Conservation (phyloP, 2,329 filamentous ascomycete species). For the Verticillium alfalfae region DNA sequence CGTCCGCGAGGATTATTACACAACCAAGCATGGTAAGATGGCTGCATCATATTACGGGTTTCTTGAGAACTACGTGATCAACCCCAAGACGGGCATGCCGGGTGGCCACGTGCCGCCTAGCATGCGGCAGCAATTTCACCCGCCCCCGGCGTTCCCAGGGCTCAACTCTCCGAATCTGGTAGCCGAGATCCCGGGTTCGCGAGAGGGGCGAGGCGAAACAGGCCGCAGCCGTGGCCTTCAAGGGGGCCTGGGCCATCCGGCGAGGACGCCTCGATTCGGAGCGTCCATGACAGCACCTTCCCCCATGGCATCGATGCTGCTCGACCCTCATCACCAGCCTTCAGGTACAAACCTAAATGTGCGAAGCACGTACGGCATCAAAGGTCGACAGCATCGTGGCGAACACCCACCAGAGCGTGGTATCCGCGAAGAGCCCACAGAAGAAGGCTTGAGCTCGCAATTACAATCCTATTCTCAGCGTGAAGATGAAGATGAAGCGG, state of each 20-base stretch:
- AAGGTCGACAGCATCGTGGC: constrained; percentile 33
- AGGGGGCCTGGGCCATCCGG: constrained; percentile 23
- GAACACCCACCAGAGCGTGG: constrained; percentile 40
- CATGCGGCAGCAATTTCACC: constrained; percentile 60
- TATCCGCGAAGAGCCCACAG: constrained; percentile 51
- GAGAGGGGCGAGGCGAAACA: constrained; percentile 38
- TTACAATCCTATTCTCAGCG: constrained; percentile 46
- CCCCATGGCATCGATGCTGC: constrained; percentile 66
- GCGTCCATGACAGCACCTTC: constrained; percentile 46
- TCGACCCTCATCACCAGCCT: constrained; percentile 73
- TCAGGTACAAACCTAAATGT: constrained; percentile 37
- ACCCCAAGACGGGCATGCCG: constrained; percentile 62
- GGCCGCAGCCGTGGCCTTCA: constrained; percentile 31
- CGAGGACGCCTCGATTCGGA: constrained; percentile 37
- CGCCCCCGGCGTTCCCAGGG: constrained; percentile 69
- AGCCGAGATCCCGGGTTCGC: constrained; percentile 49
- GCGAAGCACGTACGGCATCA: constrained; percentile 37
- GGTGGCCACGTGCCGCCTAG: constrained; percentile 48
- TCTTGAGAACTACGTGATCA: constrained; percentile 81
- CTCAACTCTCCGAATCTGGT: constrained; percentile 57
- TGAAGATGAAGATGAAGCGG: constrained; percentile 49
- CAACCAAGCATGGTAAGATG: constrained; percentile 96
- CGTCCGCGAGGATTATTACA: constrained; percentile 86
- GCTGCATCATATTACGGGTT: constrained; percentile 96
- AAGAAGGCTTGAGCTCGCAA: constrained; percentile 36